Conservation (phyloP, 169 alveolate genomes). For the Eimeria maxima region DNA sequence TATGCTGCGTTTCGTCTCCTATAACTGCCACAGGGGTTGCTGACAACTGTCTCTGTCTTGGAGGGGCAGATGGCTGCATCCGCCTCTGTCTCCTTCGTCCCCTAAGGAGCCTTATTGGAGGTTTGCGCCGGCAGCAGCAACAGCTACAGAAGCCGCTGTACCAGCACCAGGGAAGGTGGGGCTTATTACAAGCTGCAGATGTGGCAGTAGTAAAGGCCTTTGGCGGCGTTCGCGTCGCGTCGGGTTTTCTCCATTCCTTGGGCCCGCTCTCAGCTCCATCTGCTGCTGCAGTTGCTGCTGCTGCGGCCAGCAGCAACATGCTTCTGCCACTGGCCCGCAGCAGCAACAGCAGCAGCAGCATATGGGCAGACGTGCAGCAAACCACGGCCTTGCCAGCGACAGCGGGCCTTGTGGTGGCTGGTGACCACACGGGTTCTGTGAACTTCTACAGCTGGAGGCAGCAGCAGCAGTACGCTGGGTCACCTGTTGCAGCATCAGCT, state of each 20-base stretch:
- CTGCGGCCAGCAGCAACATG: no score
- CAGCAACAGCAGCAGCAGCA: no score
- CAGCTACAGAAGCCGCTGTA: background rate
- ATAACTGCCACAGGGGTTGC: slow-evolving; percentile 27
- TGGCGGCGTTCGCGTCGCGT: background rate
- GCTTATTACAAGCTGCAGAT: background rate
- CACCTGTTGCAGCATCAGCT: background rate
- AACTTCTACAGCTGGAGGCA: slow-evolving; percentile 25
- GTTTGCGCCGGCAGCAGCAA: no score
- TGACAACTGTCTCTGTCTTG: slow-evolving; percentile 23
- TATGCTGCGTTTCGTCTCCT: slow-evolving; percentile 40
- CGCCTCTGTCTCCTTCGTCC: slow-evolving; percentile 23
- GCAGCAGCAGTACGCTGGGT: slow-evolving; percentile 23
- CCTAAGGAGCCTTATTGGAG: background rate
- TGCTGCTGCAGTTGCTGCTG: background rate
- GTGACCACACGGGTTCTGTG: background rate
- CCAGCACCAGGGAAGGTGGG: slow-evolving; percentile 14
- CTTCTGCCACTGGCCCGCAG: no score
- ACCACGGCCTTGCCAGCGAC: no score
- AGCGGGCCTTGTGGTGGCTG: background rate
- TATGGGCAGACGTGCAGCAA: no score
- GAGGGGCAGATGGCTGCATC: slow-evolving; percentile 46
- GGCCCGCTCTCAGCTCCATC: background rate
- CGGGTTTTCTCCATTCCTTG: background rate
- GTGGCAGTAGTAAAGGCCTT: slow-evolving; percentile 21